These are phyloP conservation scores for Nitzschia inconspicua DNA, from an alignment of 108 stramenopile species.

Conservation along the genomic window DNA sequence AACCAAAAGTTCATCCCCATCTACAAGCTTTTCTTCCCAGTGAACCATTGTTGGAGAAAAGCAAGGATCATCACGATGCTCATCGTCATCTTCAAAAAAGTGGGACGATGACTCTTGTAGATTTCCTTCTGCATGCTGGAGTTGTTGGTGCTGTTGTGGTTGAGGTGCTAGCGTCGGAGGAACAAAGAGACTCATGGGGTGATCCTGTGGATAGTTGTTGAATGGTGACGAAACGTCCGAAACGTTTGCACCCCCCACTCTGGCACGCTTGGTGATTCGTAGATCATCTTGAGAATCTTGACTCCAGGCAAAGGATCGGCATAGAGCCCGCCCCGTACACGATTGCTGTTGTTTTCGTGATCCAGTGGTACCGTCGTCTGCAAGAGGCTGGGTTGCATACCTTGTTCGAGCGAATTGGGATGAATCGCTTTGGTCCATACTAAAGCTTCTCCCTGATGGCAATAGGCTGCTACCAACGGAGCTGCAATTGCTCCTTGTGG, in stretches of 20 bases:
- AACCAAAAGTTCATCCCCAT: neutral
- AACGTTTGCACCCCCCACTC: no score
- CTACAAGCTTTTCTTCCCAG: constrained; percentile 7
- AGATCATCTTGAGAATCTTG: constrained; percentile 11
- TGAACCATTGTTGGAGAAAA: neutral
- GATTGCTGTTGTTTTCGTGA: neutral
- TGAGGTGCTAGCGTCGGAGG: no score
- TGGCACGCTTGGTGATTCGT: constrained; percentile 5
- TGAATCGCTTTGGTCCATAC: neutral
- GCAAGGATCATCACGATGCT: neutral
- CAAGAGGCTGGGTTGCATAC: neutral
- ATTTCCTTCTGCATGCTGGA: neutral
- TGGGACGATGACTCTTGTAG: no score
- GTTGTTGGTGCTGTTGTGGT: neutral
- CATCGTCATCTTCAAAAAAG: neutral
- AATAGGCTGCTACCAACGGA: neutral
- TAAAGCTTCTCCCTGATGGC: neutral
- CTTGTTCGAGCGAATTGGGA: neutral
- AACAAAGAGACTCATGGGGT: no score
- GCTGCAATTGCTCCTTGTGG: neutral
- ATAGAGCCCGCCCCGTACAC: neutral
- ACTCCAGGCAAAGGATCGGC: constrained; percentile 9
- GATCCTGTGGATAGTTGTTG: no score
- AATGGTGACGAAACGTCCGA: no score
- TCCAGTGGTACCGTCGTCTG: neutral